Conservation (phyloP, 1,284 basidiomycete species). For the Trichosporon sp. region DNA sequence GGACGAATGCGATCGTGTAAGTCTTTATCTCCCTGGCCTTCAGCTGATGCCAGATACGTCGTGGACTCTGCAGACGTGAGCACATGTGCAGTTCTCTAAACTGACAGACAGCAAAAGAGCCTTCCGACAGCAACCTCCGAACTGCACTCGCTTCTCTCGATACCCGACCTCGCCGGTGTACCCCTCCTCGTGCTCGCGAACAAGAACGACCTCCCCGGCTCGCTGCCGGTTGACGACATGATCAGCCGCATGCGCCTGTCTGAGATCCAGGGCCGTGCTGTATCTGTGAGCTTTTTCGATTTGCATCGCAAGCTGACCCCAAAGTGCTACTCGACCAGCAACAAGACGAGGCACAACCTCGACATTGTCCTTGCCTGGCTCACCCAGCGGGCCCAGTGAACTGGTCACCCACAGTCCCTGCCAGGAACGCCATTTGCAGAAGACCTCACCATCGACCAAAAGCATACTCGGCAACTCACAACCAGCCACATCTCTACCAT, state of each 20-base stretch:
- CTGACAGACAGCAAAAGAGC: slow-evolving; percentile 60
- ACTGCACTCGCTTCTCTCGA: slow-evolving; percentile 75
- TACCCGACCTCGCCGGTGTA: slow-evolving; percentile 69
- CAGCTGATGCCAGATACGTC: slow-evolving; percentile 63
- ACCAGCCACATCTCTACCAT: neutral
- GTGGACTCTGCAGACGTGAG: slow-evolving; percentile 82
- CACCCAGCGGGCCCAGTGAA: slow-evolving; percentile 35
- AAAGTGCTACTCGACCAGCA: slow-evolving; percentile 57
- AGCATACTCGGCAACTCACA: neutral
- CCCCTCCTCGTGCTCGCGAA: slow-evolving; percentile 91
- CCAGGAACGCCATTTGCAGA: neutral
- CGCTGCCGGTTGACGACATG: slow-evolving; percentile 77
- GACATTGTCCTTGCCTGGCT: slow-evolving; percentile 54
- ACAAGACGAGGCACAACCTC: slow-evolving; percentile 89
- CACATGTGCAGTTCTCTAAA: neutral
- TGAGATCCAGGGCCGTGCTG: slow-evolving; percentile 74
- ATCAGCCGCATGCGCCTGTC: slow-evolving; percentile 75
- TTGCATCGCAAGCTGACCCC: slow-evolving; percentile 1
- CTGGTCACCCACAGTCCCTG: neutral
- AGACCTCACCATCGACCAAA: neutral
- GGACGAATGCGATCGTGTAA: slow-evolving; percentile 89
- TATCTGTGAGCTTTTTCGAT: slow-evolving; percentile 63
- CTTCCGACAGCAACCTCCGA: slow-evolving; percentile 85
- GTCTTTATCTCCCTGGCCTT: slow-evolving; percentile 41
- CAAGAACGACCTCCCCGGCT: slow-evolving; percentile 84